Evolutionary conservation across 192 early-diverging fungal genomes (phyloP), one percentile per base, ranked within the genome.

Genomic region (Gamsiella multidivaricata): DNA sequence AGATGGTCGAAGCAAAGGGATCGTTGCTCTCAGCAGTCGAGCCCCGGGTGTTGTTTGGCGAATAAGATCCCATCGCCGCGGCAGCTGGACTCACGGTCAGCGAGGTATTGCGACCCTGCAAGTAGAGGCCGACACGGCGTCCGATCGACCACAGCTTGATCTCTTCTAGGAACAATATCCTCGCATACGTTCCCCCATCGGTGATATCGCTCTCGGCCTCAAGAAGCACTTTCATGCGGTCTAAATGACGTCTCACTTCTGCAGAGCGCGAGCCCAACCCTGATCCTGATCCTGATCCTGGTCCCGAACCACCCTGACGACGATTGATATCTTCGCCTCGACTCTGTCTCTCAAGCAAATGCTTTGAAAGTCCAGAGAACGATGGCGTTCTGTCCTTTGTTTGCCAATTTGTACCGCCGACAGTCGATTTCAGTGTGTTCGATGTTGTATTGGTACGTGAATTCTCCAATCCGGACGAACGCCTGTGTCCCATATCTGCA

Each of bases 111-210:
- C 54, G 61, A 1, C 54, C 39, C 46, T 59, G 62, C 5, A 78
- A 26, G 43, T 78, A 78, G 0, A 78, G 61, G 2, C 63, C 65
- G 2, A 69, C 74, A 9, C 74, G 65, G 2, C 74, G 65, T 7
- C 74, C 74, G 46, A 78, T 64, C 20, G 49, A 22, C 74, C 74
- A 78, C 23, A 78, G 52, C 58, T 78, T 78, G 39, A 78, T 55
- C 37, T 78, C 74, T 42, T 78, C 74, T 42, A 78, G 29, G 49
- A 78, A 78, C 37, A 78, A 45, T 1, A 78, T 37, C 25, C 74
- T 54, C 5, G 74, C n/a, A 29, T 78, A 78, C 0, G 74, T 32
- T 17, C 60, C 74, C n/a, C 74, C 74, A 23, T 78, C 74, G 4
- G 74, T 69, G 36, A 63, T 18, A 20, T 78, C 74, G 2, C 61